Base-by-base conservation (phyloP, 768 basidiomycete species). In the Peribolospora baueri region DNA sequence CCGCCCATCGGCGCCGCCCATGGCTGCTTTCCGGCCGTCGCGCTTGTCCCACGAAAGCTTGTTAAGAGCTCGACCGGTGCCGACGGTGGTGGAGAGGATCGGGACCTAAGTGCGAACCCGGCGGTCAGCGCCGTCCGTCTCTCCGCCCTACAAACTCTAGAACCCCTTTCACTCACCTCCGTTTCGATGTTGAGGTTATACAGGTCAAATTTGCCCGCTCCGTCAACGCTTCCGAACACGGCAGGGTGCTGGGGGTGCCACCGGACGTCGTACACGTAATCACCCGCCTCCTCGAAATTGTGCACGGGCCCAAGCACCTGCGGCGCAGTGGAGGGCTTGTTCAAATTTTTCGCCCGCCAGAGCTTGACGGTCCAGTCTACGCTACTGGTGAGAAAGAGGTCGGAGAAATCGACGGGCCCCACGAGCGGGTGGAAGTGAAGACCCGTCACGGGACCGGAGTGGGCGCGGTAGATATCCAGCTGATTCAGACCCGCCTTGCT, bases 351-450 rank as follows among this genome's bases (percentile, higher is more conserved):
- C 6, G 84, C 76, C 46, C 87, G 74, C 93, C 93, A 98, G 2
- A 98, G 71, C 68, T 97, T 95, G 63, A 93, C 83, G 7, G 91
- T 97, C 93, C 93, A 98, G 66, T 98, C 93, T 42, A 85, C 88
- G 8, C 84, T 85, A 59, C 80, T 75, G 11, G 85, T 86, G 58
- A 98, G 69, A 73, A 97, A 97, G 57, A 97, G 69, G 66, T 98
- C 93, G 4, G 81, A 84, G 68, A 97, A 90, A 66, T 97, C 93
- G 50, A 98, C 80, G 4, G 82, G 79, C 1, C 93, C 93, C 4
- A 79, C 73, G 13, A 81, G 73, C 0, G 93, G 91, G 64, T 98
- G 93, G 74, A 95, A 97, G 65, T 93, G 75, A 13, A 98, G 72
- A 3, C 87, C 85, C 73, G 84, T 93, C 8, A 98, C 79, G 0